Conservation (phyloP, 1,139 yeast genomes). For the Yamadazyma atmosphaerica region DNA sequence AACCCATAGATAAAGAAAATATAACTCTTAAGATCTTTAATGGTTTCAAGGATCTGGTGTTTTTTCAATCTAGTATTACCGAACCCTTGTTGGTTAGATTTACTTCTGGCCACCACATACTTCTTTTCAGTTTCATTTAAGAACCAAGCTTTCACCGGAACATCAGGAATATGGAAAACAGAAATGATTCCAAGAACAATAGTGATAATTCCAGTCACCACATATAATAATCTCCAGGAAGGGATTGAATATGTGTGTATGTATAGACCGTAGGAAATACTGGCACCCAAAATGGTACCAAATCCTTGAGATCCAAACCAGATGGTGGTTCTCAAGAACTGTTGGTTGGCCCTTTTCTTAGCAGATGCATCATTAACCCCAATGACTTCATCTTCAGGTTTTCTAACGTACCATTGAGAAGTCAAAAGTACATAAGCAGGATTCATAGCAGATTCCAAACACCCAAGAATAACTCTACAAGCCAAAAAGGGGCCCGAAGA, state of each 20-base stretch:
- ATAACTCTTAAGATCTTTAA: slow-evolving; percentile 41
- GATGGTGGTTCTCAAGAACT: slow-evolving; percentile 17
- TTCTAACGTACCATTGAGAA: slow-evolving; percentile 17
- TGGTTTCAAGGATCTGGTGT: slow-evolving; percentile 54
- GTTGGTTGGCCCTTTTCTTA: slow-evolving; percentile 12
- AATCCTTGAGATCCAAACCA: slow-evolving; percentile 14
- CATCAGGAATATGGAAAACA: slow-evolving; percentile 23
- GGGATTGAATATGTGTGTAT: slow-evolving; percentile 17
- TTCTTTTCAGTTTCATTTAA: slow-evolving; percentile 38
- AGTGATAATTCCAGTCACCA: slow-evolving; percentile 25
- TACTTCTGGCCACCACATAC: slow-evolving; percentile 28
- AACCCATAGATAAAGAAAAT: slow-evolving; percentile 31
- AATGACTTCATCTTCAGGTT: slow-evolving; percentile 5
- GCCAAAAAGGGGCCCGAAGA: slow-evolving; percentile 24
- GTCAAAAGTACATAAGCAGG: slow-evolving; percentile 57
- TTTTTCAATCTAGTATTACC: slow-evolving; percentile 53
- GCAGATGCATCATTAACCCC: neutral
- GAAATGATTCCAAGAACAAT: slow-evolving; percentile 22
- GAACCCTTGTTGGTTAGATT: slow-evolving; percentile 46
- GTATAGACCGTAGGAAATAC: slow-evolving; percentile 22
- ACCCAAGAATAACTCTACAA: slow-evolving; percentile 40
- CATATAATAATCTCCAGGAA: slow-evolving; percentile 28
- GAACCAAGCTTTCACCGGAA: slow-evolving; percentile 29
- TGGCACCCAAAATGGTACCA: slow-evolving; percentile 10
- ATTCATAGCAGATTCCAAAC: slow-evolving; percentile 49